Evolutionary conservation across 768 basidiomycete species (phyloP).

Genomic region (Calocera cornea): DNA sequence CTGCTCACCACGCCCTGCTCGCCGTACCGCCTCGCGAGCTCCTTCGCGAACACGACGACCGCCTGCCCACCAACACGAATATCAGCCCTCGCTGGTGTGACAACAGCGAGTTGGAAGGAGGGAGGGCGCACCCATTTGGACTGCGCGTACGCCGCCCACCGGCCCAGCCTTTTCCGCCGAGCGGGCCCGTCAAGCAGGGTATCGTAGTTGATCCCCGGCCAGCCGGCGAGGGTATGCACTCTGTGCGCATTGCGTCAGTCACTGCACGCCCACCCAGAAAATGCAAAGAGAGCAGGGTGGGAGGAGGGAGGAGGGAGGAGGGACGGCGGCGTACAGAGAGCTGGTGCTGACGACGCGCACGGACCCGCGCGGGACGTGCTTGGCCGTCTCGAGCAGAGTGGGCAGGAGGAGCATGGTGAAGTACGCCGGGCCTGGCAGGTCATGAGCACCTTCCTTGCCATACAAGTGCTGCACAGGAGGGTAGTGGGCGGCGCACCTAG

Average conservation of each 20-base stretch:
- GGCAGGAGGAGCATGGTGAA: conserved; percentile 12
- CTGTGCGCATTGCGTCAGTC: not conserved
- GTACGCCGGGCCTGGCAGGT: conserved; percentile 8
- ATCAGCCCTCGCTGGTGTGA: no score
- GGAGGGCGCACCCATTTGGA: conserved; percentile 12
- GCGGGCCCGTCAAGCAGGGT: not conserved
- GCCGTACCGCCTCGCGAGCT: conserved; percentile 11
- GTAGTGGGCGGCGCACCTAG: not conserved
- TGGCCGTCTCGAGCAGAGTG: not conserved
- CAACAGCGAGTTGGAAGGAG: conserved; percentile 7
- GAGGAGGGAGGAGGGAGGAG: not conserved
- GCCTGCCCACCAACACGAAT: conserved; percentile 12
- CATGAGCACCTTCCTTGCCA: no score
- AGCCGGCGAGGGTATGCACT: not conserved
- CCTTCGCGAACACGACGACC: conserved; percentile 8
- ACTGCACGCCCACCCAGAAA: no score
- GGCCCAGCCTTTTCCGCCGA: not conserved
- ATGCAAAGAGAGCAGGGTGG: no score
- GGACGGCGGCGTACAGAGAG: not conserved
- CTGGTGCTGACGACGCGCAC: not conserved
- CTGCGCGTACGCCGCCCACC: not conserved
- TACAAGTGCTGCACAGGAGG: not conserved
- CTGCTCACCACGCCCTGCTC: conserved; percentile 8
- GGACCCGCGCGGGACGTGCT: not conserved
- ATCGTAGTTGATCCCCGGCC: not conserved